phyloP scores from a whole-genome alignment of 257 asterid species.

The Primulina huaijiensis region DNA sequence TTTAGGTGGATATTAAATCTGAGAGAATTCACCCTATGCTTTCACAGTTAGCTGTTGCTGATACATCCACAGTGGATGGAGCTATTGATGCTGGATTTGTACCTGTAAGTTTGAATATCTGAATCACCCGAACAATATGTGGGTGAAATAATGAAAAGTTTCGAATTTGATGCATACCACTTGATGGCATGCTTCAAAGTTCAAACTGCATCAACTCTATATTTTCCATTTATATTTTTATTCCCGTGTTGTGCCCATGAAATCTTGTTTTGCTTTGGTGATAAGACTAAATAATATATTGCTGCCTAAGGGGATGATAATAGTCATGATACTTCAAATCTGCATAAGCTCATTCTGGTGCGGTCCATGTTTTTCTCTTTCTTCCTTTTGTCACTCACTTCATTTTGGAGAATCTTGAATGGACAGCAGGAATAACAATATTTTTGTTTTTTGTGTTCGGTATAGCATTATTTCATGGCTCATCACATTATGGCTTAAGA shows the following conservation, averaged over 20 bases:
- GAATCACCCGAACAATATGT: not conserved
- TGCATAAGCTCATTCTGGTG: too few species aligned
- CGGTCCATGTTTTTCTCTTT: not conserved
- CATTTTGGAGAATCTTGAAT: slow-evolving; percentile 7
- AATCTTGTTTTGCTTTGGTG: slow-evolving; percentile 3
- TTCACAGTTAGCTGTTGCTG: slow-evolving; percentile 68
- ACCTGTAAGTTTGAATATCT: slow-evolving; percentile 63
- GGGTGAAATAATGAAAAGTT: slow-evolving; percentile 6
- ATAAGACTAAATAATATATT: slow-evolving; percentile 11
- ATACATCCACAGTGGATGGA: slow-evolving; percentile 49
- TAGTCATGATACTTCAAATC: too few species aligned
- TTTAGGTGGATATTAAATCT: slow-evolving; percentile 3
- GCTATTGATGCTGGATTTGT: slow-evolving; percentile 74
- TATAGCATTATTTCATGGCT: slow-evolving; percentile 4
- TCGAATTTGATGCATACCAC: not conserved
- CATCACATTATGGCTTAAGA: not conserved
- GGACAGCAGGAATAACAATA: not conserved
- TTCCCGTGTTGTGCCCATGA: not conserved
- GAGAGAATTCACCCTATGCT: slow-evolving; percentile 13
- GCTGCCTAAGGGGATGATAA: not conserved
- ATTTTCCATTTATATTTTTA: not conserved
- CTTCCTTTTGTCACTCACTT: not conserved
- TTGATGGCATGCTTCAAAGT: slow-evolving; percentile 12
- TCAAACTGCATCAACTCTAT: not conserved
- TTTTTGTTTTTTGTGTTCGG: slow-evolving; percentile 6